Conservation (phyloP, 2,329 filamentous ascomycete genomes). For the Penicillium sp. region DNA sequence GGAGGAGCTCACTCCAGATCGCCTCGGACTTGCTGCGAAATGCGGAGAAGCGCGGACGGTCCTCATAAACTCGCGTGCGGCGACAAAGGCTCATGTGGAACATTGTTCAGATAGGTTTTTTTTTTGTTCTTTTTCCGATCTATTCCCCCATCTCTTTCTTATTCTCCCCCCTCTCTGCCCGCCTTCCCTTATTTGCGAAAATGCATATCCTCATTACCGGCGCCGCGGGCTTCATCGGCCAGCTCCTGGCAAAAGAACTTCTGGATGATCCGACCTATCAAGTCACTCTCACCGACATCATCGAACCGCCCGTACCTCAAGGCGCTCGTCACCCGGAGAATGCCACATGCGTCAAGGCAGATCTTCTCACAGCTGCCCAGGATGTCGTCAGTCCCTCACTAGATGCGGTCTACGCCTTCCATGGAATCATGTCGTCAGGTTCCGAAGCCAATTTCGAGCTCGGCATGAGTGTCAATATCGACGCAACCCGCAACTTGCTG, state of each 20-base stretch:
- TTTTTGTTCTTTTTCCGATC: too few species aligned
- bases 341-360: slow-evolving; percentile 46
- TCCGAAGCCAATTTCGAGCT: slow-evolving; percentile 57
- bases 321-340: slow-evolving; percentile 47
- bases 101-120: too few species aligned
- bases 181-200: not conserved
- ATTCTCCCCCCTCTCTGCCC: too few species aligned
- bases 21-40: slow-evolving; percentile 34
- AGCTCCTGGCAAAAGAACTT: slow-evolving; percentile 53
- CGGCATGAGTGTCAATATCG: slow-evolving; percentile 56
- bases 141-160: too few species aligned
- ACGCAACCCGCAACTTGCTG: slow-evolving; percentile 52
- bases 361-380: slow-evolving; percentile 45
- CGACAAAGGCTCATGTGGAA: not conserved
- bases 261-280: slow-evolving; percentile 44
- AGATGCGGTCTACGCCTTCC: slow-evolving; percentile 55
- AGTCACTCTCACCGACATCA: slow-evolving; percentile 54
- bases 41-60: slow-evolving; percentile 21
- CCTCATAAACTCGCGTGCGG: slow-evolving; percentile 9
- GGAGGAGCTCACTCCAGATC: slow-evolving; percentile 15
- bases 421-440: slow-evolving; percentile 62
- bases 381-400: slow-evolving; percentile 40
- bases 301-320: slow-evolving; percentile 47
- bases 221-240: slow-evolving; percentile 59
- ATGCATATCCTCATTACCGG: slow-evolving; percentile 58